These are phyloP conservation scores for Diplocarpon rosae DNA, from an alignment of 2,329 filamentous ascomycete genomes.

Conservation along the genomic window DNA sequence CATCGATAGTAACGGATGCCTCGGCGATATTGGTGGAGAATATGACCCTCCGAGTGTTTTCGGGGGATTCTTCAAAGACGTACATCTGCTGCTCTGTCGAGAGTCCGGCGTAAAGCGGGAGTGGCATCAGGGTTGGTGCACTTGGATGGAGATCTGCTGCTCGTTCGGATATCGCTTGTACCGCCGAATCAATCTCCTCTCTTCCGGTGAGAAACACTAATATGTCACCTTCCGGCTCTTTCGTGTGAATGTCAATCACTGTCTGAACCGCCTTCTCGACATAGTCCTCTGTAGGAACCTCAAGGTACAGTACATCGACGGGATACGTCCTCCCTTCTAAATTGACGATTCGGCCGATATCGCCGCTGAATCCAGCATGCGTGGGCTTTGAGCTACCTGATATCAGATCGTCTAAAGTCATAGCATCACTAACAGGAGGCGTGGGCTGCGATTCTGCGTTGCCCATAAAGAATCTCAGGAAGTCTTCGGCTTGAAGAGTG, in stretches of 20 bases:
- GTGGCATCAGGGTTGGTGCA: constrained; percentile 49
- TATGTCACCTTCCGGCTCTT: constrained; percentile 75
- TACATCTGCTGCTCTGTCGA: constrained; percentile 90
- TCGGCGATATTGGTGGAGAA: constrained; percentile 95
- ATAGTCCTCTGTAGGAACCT: constrained; percentile 73
- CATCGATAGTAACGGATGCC: constrained; percentile 88
- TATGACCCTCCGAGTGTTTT: constrained; percentile 80
- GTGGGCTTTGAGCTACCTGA: constrained; percentile 17
- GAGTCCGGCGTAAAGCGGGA: constrained; percentile 83
- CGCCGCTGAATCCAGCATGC: constrained; percentile 26
- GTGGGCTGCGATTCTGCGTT: constrained; percentile 27
- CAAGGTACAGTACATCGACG: constrained; percentile 75
- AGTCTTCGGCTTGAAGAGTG: constrained; percentile 80
- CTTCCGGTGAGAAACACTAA: constrained; percentile 85
- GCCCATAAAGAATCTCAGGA: constrained; percentile 62
- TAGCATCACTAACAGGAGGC: constrained; percentile 29
- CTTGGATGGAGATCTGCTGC: constrained; percentile 50
- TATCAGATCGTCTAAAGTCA: constrained; percentile 25
- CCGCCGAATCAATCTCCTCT: constrained; percentile 78
- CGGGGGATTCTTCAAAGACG: constrained; percentile 74
- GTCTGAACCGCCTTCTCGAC: constrained; percentile 72
- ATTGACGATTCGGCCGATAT: constrained; percentile 58
- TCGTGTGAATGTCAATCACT: constrained; percentile 76
- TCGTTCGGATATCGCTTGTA: constrained; percentile 70
- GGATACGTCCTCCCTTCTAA: constrained; percentile 82